phyloP scores from a whole-genome alignment of 495 filamentous ascomycete genomes.

The Penicillium tannophilum region DNA sequence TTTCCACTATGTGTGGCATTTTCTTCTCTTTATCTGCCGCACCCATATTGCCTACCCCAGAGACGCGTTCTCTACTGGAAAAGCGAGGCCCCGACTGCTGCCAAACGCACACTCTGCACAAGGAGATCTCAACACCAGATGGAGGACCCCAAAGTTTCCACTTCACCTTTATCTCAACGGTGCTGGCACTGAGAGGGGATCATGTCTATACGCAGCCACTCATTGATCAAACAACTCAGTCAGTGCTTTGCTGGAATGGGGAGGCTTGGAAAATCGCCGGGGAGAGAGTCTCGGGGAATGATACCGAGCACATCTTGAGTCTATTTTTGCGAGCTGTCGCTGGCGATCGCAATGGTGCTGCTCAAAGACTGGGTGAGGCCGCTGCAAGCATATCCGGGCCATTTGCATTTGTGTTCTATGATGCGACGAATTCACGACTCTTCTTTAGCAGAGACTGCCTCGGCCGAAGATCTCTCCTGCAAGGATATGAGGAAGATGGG shows the following conservation, averaged over 20 bases:
- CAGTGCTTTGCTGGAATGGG: conserved; percentile 96
- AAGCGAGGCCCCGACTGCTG: conserved; percentile 60
- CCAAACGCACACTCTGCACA: conserved; percentile 34
- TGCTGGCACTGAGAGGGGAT: conserved; percentile 80
- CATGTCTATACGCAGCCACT: conserved; percentile 75
- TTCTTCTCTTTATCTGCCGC: conserved; percentile 53
- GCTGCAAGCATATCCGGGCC: conserved; percentile 75
- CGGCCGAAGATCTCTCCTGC: conserved; percentile 80
- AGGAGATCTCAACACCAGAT: conserved; percentile 23
- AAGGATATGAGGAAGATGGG: conserved; percentile 43
- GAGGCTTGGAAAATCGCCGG: conserved; percentile 84
- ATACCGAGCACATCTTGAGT: conserved; percentile 72
- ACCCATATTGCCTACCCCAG: conserved; percentile 37
- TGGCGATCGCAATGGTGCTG: conserved; percentile 17
- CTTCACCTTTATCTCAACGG: conserved; percentile 76
- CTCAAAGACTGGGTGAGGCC: conserved; percentile 48
- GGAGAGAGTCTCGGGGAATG: conserved; percentile 63
- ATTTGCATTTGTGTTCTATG: conserved; percentile 89
- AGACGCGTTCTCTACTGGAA: conserved; percentile 45
- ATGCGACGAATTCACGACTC: conserved; percentile 58
- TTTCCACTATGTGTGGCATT: conserved; percentile 63
- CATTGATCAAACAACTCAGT: conserved; percentile 57
- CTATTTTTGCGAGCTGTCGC: conserved; percentile 55
- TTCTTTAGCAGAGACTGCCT: conserved; percentile 86
- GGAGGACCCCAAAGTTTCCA: conserved; percentile 33